Conservation (phyloP, 2,329 filamentous ascomycete genomes). For the Trichoderma afroharzianum region DNA sequence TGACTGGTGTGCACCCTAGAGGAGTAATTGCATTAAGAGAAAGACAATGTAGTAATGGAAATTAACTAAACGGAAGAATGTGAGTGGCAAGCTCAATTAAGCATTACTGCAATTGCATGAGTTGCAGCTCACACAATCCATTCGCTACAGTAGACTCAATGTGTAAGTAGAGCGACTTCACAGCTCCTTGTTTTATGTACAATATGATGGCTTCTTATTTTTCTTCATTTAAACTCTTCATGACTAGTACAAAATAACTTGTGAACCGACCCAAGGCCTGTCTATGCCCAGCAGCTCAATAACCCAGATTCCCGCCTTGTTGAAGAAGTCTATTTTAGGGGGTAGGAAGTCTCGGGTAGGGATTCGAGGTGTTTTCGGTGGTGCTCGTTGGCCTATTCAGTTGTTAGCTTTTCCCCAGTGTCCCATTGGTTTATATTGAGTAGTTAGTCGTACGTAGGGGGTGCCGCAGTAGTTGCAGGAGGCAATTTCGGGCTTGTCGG, state of each 20-base stretch:
- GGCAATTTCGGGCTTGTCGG: constrained; percentile 92
- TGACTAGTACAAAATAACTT: constrained; percentile 12
- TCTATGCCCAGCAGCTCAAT: constrained; percentile 2
- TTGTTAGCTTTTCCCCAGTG: constrained; percentile 9
- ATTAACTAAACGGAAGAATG: not conserved
- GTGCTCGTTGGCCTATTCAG: constrained; percentile 76
- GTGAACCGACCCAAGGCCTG: not conserved
- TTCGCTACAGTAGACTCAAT: not conserved
- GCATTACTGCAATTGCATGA: not conserved
- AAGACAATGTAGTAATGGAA: not conserved
- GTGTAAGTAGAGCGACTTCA: not conserved
- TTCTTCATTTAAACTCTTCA: not conserved
- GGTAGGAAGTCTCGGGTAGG: constrained; percentile 75
- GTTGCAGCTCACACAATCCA: not conserved
- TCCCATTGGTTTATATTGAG: not conserved
- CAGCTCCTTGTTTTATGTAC: constrained; percentile 12
- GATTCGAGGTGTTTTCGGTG: constrained; percentile 82
- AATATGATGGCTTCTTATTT: not conserved
- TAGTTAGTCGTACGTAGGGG: constrained; percentile 70
- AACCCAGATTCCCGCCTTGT: constrained; percentile 4
- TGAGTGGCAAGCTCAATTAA: not conserved
- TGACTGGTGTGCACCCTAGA: too few relatives aligned
- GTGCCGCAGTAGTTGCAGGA: constrained; percentile 89
- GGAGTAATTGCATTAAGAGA: not conserved
- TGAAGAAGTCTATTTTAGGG: constrained; percentile 54